A percentile compares a stretch with the other conserved stretches of the same genome.
Conservation (phyloP, 306 rosid genomes). For the Cucumis cinereus region DNA sequence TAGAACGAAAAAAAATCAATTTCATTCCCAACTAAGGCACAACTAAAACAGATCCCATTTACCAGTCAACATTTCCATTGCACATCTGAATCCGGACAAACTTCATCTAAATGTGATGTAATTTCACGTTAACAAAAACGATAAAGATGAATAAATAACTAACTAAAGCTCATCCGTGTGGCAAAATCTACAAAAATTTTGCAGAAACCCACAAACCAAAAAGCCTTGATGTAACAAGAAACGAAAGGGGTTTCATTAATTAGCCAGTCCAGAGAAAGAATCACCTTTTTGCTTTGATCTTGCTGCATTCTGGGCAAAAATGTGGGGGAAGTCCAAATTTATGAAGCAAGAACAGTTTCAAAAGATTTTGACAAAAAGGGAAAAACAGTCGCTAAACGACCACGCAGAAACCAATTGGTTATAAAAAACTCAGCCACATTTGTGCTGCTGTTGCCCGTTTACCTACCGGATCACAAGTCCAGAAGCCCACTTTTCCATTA, state of each 20-base stretch:
- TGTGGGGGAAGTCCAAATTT: slow-evolving; percentile 14
- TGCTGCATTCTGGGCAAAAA: slow-evolving; percentile 48
- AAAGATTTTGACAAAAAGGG: background rate
- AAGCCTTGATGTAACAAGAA: background rate
- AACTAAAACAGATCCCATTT: background rate
- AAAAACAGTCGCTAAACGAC: slow-evolving; percentile 19
- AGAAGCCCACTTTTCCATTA: slow-evolving; percentile 31
- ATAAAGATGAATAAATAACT: background rate
- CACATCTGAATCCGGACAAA: background rate
- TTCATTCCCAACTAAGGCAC: background rate
- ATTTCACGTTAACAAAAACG: background rate
- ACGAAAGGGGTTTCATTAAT: background rate
- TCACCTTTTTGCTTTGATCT: slow-evolving; percentile 75
- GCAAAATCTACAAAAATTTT: background rate
- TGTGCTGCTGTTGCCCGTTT: slow-evolving; percentile 32
- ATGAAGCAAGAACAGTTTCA: background rate
- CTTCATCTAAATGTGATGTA: background rate
- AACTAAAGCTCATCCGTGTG: background rate
- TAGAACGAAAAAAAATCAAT: background rate
- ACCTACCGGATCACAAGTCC: slow-evolving; percentile 65
- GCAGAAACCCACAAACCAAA: background rate
- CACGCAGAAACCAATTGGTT: slow-evolving; percentile 11
- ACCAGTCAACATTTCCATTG: background rate
- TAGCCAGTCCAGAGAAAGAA: background rate
- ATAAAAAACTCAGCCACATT: slow-evolving; percentile 57